A percentile compares a stretch with the other conserved stretches of the same genome.
Conservation (phyloP, 2,329 filamentous ascomycete species). For the Diaporthe sp. region DNA sequence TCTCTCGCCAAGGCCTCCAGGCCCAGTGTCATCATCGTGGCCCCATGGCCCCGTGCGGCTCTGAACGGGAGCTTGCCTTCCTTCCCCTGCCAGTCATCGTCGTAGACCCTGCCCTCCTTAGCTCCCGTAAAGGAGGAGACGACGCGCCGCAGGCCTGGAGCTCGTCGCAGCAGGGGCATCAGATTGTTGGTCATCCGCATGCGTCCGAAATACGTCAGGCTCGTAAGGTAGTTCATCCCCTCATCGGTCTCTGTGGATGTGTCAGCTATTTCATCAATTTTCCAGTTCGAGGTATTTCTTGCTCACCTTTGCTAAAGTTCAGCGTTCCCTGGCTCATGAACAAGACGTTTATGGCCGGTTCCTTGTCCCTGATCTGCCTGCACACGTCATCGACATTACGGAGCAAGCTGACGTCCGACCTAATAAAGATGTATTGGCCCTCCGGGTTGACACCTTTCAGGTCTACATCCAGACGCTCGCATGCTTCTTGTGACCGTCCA, state of each 20-base stretch:
- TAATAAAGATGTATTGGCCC: slow-evolving; percentile 61
- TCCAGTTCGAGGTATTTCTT: no score
- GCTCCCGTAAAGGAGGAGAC: slow-evolving; percentile 67
- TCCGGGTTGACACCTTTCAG: slow-evolving; percentile 56
- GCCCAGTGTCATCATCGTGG: slow-evolving; percentile 62
- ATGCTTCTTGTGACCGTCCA: slow-evolving; percentile 56
- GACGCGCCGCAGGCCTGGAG: slow-evolving; percentile 62
- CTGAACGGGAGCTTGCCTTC: slow-evolving; percentile 48
- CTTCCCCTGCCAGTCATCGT: slow-evolving; percentile 58
- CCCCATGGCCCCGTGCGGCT: slow-evolving; percentile 59
- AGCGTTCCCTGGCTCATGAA: slow-evolving; percentile 57
- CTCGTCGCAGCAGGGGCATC: slow-evolving; percentile 64
- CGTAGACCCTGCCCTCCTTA: slow-evolving; percentile 62
- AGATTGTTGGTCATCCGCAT: slow-evolving; percentile 69
- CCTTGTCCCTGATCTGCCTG: slow-evolving; percentile 56
- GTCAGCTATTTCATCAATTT: neutral
- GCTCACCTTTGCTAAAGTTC: slow-evolving; percentile 44
- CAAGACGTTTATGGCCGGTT: slow-evolving; percentile 59
- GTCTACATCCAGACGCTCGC: slow-evolving; percentile 54
- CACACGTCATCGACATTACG: slow-evolving; percentile 64
- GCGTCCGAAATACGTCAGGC: slow-evolving; percentile 69
- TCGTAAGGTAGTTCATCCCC: slow-evolving; percentile 64
- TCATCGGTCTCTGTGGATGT: slow-evolving; percentile 64
- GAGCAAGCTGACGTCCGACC: slow-evolving; percentile 63
- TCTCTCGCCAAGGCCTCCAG: slow-evolving; percentile 61